Conservation (phyloP, 768 basidiomycete species). For the Gelatoporia subvermispora region DNA sequence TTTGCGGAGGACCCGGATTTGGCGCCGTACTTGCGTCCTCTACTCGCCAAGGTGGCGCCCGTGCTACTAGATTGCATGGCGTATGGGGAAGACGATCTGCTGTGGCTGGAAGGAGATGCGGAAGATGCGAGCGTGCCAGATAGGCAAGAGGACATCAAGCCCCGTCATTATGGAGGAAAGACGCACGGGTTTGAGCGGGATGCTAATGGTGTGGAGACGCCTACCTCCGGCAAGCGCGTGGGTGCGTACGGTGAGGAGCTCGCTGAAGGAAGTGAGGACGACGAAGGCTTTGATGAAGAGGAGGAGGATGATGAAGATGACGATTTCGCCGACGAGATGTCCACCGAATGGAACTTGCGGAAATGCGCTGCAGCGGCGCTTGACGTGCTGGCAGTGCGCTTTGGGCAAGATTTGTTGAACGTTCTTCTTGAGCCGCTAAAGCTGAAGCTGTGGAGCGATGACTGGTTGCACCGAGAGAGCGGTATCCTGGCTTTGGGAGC, state of each 20-base stretch:
- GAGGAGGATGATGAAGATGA: constrained; percentile 85
- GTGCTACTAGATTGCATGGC: constrained; percentile 97
- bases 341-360: constrained; percentile 97
- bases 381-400: constrained; percentile 93
- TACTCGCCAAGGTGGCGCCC: constrained; percentile 88
- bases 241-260: constrained; percentile 81
- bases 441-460: constrained; percentile 86
- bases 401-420: constrained; percentile 83
- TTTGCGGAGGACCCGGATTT: constrained; percentile 95
- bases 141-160: constrained; percentile 94
- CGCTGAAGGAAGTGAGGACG: constrained; percentile 60
- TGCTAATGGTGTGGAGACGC: constrained; percentile 31
- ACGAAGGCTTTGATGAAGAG: constrained; percentile 71
- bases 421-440: constrained; percentile 87
- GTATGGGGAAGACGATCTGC: constrained; percentile 92
- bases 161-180: constrained; percentile 85
- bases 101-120: constrained; percentile 89
- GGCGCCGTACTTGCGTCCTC: constrained; percentile 75
- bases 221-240: constrained; percentile 22
- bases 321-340: constrained; percentile 94
- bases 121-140: constrained; percentile 90
- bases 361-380: constrained; percentile 98
- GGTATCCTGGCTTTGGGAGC: constrained; percentile 95
- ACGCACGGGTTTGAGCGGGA: constrained; percentile 83
- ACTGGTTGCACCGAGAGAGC: constrained; percentile 94